These are phyloP conservation scores for Lenzites betulinus DNA, from an alignment of 768 basidiomycete genomes.

Conservation along the genomic window DNA sequence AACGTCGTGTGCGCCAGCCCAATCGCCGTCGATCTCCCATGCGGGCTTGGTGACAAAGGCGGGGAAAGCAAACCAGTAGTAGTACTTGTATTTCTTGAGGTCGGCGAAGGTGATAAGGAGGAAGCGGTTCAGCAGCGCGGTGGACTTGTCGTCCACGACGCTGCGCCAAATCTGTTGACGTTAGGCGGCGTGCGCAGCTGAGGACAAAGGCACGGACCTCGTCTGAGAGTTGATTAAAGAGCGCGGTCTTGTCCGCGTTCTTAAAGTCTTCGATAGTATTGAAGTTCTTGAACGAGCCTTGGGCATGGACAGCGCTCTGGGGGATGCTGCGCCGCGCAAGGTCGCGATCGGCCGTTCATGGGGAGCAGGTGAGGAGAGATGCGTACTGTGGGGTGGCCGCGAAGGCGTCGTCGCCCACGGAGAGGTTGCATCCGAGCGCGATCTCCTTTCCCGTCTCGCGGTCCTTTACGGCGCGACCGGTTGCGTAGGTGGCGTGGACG, in stretches of 20 bases:
- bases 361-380: neutral
- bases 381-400: slow-evolving; percentile 48
- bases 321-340: slow-evolving; percentile 38
- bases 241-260: slow-evolving; percentile 80
- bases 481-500: slow-evolving; percentile 66
- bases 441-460: slow-evolving; percentile 75
- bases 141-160: slow-evolving; percentile 52
- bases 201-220: slow-evolving; percentile 47
- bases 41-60: slow-evolving; percentile 87
- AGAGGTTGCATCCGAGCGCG: slow-evolving; percentile 67
- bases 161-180: slow-evolving; percentile 66
- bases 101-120: slow-evolving; percentile 93
- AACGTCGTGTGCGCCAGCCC: slow-evolving; percentile 50
- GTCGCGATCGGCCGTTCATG: neutral
- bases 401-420: slow-evolving; percentile 68
- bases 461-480: slow-evolving; percentile 74
- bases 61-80: slow-evolving; percentile 98
- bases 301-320: slow-evolving; percentile 50
- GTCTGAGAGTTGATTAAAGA: slow-evolving; percentile 75
- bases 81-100: slow-evolving; percentile 97
- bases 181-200: too few relatives aligned
- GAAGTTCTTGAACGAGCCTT: slow-evolving; percentile 86
- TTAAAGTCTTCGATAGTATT: slow-evolving; percentile 98
- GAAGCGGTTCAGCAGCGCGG: slow-evolving; percentile 69
- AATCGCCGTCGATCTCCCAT: slow-evolving; percentile 81